Conservation (phyloP, 495 filamentous ascomycete genomes). For the Trichoderma erinaceum region DNA sequence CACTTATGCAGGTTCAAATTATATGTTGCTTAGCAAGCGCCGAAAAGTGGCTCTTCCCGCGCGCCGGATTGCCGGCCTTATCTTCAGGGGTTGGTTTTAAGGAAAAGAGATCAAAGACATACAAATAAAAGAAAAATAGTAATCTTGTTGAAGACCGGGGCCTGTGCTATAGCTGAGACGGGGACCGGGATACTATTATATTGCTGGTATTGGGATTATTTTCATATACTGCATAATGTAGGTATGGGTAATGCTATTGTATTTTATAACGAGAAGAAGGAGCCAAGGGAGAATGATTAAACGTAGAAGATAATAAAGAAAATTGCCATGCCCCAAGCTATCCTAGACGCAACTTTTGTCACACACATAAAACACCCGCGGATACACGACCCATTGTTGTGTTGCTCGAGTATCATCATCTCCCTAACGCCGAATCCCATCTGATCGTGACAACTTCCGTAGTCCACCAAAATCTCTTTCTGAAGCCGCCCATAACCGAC, state of each 20-base stretch:
- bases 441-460: slow-evolving; percentile 9
- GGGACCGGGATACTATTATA: background rate
- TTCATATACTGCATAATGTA: background rate
- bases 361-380: background rate
- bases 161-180: background rate
- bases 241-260: background rate
- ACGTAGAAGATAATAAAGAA: background rate
- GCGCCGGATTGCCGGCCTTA: background rate
- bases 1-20: background rate
- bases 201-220: background rate
- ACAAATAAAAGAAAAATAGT: too few relatives aligned
- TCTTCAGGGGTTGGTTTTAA: too few relatives aligned
- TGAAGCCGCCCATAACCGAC: background rate
- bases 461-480: background rate
- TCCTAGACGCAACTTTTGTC: background rate
- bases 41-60: background rate
- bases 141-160: background rate
- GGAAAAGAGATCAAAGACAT: too few relatives aligned
- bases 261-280: background rate
- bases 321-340: background rate
- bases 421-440: background rate
- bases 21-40: background rate
- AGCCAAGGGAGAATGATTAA: background rate
- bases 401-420: slow-evolving; percentile 2
- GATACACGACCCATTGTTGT: background rate